Base-by-base conservation (phyloP, 1,139 yeast species). In the Yamadazyma diddensiae region DNA sequence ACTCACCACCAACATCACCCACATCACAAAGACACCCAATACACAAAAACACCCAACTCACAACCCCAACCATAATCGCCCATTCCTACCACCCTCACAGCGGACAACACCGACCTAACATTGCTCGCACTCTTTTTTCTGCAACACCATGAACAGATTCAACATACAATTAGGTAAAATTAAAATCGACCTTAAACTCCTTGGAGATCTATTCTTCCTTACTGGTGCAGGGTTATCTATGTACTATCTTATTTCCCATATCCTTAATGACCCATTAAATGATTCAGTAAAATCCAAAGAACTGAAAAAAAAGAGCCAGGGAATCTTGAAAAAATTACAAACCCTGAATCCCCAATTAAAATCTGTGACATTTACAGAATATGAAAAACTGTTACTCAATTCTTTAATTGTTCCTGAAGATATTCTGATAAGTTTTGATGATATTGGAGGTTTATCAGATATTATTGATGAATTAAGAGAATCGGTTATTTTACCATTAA, bases 331-430 rank as follows among this genome's bases (percentile, higher is more conserved):
- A 43, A 76, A 73, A 43, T 56, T 85, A 15, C 77, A 79, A 38
- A 62, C 59, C 15, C 51, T 66, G 10, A 77, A 82, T 44, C 94
- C 95, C 0, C 73, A 67, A 1, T 58, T 84, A 46, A 72, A 75
- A 32, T 49, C 53, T 29, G 52, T 80, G 5, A 73, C 70, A 10
- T 65, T 88, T 31, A 81, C 77, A 45, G 85, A 82, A 39, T 88
- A 90, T 54, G 98, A 92, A 52, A 78, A 77, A 43, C 68, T 78
- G 14, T 74, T 92, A 6, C 62, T 92, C 38, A 77, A 81, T 16
- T 77, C 83, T n/a, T 84, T 90, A 29, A 81, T 90, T 6, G 76
- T 87, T 2, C 95, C 97, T 0, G 80, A 78, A 3, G 97, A 90
- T 42, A 83, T 92, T 29, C 70, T 73, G 15, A 82, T 82, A 4